phyloP scores from a whole-genome alignment of 2,329 filamentous ascomycete genomes.

The Fusarium udum region DNA sequence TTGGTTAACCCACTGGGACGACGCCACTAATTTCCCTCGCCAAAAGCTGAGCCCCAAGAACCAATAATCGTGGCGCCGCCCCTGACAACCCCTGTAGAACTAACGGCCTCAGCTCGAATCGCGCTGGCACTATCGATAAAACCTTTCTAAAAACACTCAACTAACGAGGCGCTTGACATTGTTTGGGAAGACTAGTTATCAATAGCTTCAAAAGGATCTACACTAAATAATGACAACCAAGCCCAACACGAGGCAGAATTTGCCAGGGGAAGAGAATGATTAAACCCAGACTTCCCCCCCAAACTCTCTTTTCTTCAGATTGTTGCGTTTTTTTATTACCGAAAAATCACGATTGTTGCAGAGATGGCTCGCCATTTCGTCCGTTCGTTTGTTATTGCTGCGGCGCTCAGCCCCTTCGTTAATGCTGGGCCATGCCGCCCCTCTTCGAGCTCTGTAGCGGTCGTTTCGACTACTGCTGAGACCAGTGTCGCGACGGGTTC shows the following conservation, averaged over 20 bases:
- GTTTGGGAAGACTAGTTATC: background rate
- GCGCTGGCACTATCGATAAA: background rate
- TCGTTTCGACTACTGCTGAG: background rate
- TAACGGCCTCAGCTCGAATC: background rate
- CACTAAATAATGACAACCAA: background rate
- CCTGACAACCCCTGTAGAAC: background rate
- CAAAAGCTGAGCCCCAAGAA: background rate
- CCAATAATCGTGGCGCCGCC: background rate
- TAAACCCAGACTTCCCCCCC: background rate
- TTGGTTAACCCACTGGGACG: background rate
- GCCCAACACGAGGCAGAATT: background rate
- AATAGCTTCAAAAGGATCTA: background rate
- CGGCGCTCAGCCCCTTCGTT: conserved; percentile 4
- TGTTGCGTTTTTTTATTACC: background rate
- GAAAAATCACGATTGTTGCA: background rate
- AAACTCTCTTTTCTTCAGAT: background rate
- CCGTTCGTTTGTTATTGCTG: conserved; percentile 11
- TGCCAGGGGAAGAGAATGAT: background rate
- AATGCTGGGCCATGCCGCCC: conserved; percentile 19
- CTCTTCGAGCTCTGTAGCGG: background rate
- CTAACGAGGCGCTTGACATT: background rate
- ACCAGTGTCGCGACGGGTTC: background rate
- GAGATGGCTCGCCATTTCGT: conserved; percentile 23
- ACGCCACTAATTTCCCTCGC: background rate
- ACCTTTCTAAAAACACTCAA: background rate